A percentile compares a stretch with the other conserved stretches of the same genome.
Conservation (phyloP, 495 filamentous ascomycete species). For the Daldinia decipiens region DNA sequence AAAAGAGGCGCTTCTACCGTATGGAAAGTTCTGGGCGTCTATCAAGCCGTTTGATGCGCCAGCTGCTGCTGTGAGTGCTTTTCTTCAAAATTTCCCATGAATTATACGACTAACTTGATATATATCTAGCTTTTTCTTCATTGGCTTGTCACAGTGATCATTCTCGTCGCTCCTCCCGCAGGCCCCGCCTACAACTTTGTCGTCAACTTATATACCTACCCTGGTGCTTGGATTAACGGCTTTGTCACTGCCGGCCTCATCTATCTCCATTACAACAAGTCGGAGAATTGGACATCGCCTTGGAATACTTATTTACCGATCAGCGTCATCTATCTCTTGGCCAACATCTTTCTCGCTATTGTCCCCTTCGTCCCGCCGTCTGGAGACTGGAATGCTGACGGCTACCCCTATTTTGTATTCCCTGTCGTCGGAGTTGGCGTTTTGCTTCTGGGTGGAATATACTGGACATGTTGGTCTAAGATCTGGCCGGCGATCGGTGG, state of each 20-base stretch:
- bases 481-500: constrained; percentile 58
- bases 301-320: constrained; percentile 58
- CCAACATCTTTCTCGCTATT: constrained; percentile 62
- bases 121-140: constrained; percentile 55
- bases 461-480: constrained; percentile 62
- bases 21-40: constrained; percentile 69
- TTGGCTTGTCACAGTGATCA: constrained; percentile 58
- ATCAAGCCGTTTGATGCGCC: constrained; percentile 70
- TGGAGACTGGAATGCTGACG: constrained; percentile 60
- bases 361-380: constrained; percentile 63
- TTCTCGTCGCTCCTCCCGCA: constrained; percentile 58
- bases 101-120: constrained; percentile 2
- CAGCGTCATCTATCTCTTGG: constrained; percentile 55
- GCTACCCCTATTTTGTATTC: constrained; percentile 63
- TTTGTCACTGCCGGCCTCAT: constrained; percentile 67
- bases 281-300: constrained; percentile 55
- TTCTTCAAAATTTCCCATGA: background rate
- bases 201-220: constrained; percentile 55
- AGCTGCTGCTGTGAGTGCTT: constrained; percentile 53
- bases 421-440: constrained; percentile 62
- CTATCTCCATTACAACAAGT: constrained; percentile 55
- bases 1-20: constrained; percentile 71
- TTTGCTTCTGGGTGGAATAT: constrained; percentile 58
- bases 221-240: constrained; percentile 58
- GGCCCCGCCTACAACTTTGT: constrained; percentile 54